Base-by-base conservation (phyloP, 257 asterid genomes). In the Rubia yunnanensis region DNA sequence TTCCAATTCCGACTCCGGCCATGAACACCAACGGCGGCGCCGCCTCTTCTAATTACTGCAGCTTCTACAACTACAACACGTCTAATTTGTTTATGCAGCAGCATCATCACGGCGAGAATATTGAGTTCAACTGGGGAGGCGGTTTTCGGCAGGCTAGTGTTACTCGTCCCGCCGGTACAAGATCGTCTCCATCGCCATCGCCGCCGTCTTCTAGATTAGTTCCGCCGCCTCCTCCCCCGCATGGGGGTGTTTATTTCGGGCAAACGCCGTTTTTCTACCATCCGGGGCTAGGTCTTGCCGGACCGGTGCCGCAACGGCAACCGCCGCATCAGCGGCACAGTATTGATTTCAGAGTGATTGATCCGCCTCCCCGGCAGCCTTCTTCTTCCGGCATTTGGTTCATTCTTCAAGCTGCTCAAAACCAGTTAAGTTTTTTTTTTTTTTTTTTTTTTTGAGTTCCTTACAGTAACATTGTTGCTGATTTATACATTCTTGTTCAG, bases 341-440 rank as follows among this genome's bases (percentile, higher is more conserved):
- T 52, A 63, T 72, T 1, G 92, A 89, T 77, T 88, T 89, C 73
- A 72, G 97, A 76, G 92, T 90, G 31, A 65, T 86, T 64, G 90
- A 78, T 28, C 88, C 98, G 7, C 75, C 75, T 11, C 99, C 96
- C 13, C 77, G 85, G 52, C 77, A 96, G 55, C 94, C 92, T 66
- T 88, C 81, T 66, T 88, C 81, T 84, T 83, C 96, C 13, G 97
- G 99, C 32, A 9, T 94, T 28, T 94, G 99, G 99, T 88, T 94
- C 66, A 77, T 79, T 80, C 83, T 94, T 0, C 95, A 83, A 73
- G 86, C 99, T 14, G 82, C 92, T 10, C 81, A 65, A 59, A 82
- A 77, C 73, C 97, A 88, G 99, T 94, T 53, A 77, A 85, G 96
- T 78, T 49, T 50, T 18, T 24, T 17, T 0, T 3, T 49, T 3